Evolutionary conservation across 176 grass and related monocot genomes (phyloP).

Genomic region (Metroxylon sagu): DNA sequence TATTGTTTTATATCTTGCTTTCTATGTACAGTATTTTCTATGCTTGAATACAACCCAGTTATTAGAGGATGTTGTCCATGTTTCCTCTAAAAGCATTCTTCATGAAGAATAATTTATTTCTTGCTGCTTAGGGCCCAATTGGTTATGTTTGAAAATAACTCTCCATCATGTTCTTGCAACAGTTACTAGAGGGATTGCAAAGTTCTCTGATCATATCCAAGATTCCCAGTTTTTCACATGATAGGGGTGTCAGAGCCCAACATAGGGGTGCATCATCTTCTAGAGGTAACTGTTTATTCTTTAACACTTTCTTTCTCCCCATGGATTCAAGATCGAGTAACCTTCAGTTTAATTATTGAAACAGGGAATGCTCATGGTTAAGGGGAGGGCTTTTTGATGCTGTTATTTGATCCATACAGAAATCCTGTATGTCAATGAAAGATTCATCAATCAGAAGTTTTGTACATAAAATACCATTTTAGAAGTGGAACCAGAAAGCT

Average conservation of each 20-base stretch:
- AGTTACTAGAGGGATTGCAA: conserved; percentile 93
- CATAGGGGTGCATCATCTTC: conserved; percentile 38
- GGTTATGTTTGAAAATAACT: too few relatives aligned
- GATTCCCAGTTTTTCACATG: conserved; percentile 39
- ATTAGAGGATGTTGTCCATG: too few relatives aligned
- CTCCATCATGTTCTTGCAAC: not conserved
- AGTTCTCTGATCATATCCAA: conserved; percentile 84
- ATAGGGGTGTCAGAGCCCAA: conserved; percentile 51
- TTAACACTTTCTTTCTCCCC: not conserved
- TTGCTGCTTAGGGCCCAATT: not conserved
- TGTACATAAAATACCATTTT: conserved; percentile 26
- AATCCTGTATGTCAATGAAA: not conserved
- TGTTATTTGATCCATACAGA: not conserved
- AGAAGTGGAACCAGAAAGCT: conserved; percentile 40
- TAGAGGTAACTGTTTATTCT: conserved; percentile 42
- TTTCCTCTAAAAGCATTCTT: too few relatives aligned
- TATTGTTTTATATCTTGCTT: too few relatives aligned
- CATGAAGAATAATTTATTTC: too few relatives aligned
- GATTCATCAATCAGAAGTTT: not conserved
- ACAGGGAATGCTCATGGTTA: conserved; percentile 46
- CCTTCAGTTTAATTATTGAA: conserved; percentile 2
- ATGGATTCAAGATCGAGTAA: not conserved
- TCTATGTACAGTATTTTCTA: too few relatives aligned
- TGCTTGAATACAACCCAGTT: too few relatives aligned
- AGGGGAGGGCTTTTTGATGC: conserved; percentile 18